Base-by-base conservation (phyloP, 202 grass and related monocot genomes). In the Cymbopogon flexuosus region DNA sequence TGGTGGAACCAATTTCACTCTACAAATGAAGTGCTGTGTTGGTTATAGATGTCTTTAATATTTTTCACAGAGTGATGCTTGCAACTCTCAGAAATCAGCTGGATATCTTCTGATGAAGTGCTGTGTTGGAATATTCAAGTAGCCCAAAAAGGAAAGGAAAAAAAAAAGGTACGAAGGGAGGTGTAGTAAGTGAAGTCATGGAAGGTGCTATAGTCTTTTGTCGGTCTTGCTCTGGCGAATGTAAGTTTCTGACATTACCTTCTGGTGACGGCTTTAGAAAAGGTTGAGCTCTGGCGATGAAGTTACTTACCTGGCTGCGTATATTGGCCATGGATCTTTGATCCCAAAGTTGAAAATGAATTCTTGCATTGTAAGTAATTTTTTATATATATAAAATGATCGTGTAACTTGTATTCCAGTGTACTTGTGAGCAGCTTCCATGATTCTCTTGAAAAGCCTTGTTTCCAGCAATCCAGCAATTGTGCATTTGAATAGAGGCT, bases 1-100 rank as follows among this genome's bases (percentile, higher is more conserved):
- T 82, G 40, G 45, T 58, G 23, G 24, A 54, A 35, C 13, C 2
- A 11, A 18, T 71, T 71, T 49, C 15, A 81, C 66, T 72, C 21
- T 72, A 15, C 49, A 35, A 59, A 66, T 70, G n/a, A 67, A 47
- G 40, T 81, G 64, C 6, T 76, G 52, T 11, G 45, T 54, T 71
- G 34, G 58, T 77, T 49, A 71, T 77, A 61, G 5, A 60, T 62
- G 76, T 70, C 8, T 60, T 66, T 49, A 54, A 22, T 84, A 76
- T 70, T 57, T 78, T 54, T 39, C 22, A 72, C 46, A 63, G 33
- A 5, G 13, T 62, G 68, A 35, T 73, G 39, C 31, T 88, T 31
- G 49, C 35, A 82, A 27, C 29, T 37, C 45, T 64, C 3, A 62
- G 33, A 65, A 81, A 86, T 62, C 68, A 63, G 47, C 39, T 58